A percentile compares a stretch with the other conserved stretches of the same genome.
These are phyloP conservation scores for Pseudomassariella vexata DNA, from an alignment of 2,329 filamentous ascomycete genomes.

Conservation along the genomic window DNA sequence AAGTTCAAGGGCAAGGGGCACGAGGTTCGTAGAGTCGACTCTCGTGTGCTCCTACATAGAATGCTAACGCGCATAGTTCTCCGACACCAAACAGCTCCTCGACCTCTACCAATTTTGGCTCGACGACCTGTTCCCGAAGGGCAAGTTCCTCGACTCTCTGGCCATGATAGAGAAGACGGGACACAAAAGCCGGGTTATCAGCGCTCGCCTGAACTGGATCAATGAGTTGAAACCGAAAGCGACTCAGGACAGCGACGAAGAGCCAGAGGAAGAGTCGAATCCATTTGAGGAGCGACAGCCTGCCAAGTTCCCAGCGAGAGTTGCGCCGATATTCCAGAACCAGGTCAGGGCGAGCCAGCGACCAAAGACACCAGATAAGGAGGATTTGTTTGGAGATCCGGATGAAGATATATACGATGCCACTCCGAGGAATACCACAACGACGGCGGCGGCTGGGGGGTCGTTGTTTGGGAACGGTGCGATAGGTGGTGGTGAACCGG, in stretches of 20 bases:
- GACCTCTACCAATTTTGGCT: conserved; percentile 96
- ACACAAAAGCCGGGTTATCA: conserved; percentile 73
- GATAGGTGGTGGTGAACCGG: conserved; percentile 4
- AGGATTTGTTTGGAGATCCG: conserved; percentile 30
- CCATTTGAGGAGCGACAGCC: conserved; percentile 20
- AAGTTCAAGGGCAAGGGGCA: conserved; percentile 91
- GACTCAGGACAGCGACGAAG: conserved; percentile 21
- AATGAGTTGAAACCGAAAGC: conserved; percentile 61
- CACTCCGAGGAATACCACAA: conserved; percentile 33
- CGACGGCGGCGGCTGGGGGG: conserved; percentile 13
- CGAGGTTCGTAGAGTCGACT: conserved; percentile 70
- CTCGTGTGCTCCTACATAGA: too few species aligned
- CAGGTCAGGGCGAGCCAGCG: conserved; percentile 15
- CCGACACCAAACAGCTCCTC: conserved; percentile 74
- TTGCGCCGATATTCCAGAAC: conserved; percentile 33
- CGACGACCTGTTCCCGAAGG: conserved; percentile 90
- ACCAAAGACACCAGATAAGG: conserved; percentile 25
- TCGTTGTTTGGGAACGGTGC: conserved; percentile 10
- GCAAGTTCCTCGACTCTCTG: conserved; percentile 85
- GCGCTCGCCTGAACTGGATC: conserved; percentile 77
- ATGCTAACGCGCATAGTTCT: conserved; percentile 71
- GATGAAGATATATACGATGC: conserved; percentile 50
- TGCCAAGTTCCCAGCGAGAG: conserved; percentile 22
- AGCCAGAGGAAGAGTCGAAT: conserved; percentile 18
- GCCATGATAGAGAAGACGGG: conserved; percentile 90